Conservation (phyloP, 2,329 filamentous ascomycete genomes). For the Penicillium crustosum region DNA sequence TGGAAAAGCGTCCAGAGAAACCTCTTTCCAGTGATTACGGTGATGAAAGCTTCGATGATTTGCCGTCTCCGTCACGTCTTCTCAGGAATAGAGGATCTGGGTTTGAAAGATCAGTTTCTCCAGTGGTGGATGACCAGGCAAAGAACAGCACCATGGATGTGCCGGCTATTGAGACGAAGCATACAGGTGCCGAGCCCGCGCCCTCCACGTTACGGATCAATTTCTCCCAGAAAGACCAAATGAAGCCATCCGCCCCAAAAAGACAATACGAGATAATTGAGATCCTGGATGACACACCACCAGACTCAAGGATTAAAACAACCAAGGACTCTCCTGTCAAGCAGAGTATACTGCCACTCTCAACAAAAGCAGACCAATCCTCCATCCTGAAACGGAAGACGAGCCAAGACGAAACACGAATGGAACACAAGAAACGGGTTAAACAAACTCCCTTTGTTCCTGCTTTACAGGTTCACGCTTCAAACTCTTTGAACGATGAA, state of each 20-base stretch:
- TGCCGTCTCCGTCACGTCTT: slow-evolving; percentile 40
- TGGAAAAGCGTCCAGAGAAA: neutral
- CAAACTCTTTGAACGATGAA: neutral
- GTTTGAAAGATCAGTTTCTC: neutral
- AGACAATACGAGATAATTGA: slow-evolving; percentile 3
- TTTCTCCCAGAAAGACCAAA: neutral
- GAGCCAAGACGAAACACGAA: neutral
- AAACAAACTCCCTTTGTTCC: neutral
- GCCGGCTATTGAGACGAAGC: neutral
- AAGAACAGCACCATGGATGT: slow-evolving; percentile 1
- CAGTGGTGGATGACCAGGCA: neutral
- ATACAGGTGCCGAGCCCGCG: neutral
- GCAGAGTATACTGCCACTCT: neutral
- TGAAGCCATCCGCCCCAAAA: neutral
- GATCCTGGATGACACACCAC: slow-evolving; percentile 6
- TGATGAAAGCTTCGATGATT: slow-evolving; percentile 35
- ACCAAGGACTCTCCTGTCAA: neutral
- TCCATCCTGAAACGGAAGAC: slow-evolving; percentile 11
- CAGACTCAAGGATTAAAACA: neutral
- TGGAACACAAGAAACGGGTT: neutral
- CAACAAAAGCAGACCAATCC: neutral
- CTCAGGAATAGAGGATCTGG: neutral
- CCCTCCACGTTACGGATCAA: neutral
- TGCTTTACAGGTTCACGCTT: neutral
- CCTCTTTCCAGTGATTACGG: slow-evolving; percentile 36